These are phyloP conservation scores for Backusella westeae DNA, from an alignment of 192 early-diverging fungal species.

Conservation along the genomic window DNA sequence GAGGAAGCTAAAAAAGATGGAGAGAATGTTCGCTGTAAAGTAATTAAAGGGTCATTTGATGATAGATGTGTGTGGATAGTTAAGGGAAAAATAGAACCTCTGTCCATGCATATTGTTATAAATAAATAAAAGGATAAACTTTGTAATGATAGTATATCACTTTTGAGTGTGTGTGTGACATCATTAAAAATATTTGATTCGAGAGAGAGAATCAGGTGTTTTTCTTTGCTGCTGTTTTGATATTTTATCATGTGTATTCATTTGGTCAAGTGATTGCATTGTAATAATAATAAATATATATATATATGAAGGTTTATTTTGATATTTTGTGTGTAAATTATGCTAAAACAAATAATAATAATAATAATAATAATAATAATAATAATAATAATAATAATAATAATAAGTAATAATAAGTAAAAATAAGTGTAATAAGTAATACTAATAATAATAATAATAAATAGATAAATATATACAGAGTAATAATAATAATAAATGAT, in stretches of 20 bases:
- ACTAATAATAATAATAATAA: not conserved
- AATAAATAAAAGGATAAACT: not conserved
- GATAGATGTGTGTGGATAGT: not conserved
- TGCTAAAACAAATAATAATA: conserved; percentile 1
- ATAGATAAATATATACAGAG: conserved; percentile 3
- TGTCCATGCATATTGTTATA: not conserved
- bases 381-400: not conserved
- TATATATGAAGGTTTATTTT: not conserved
- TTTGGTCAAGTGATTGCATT: not conserved
- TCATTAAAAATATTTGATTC: too few species aligned
- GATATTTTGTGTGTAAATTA: not conserved
- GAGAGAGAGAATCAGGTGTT: not conserved
- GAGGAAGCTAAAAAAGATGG: not conserved
- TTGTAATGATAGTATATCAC: not conserved
- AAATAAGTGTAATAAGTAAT: not conserved
- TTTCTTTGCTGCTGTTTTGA: not conserved
- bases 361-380: not conserved
- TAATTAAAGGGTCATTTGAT: not conserved
- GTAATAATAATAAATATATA: not conserved
- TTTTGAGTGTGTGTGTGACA: too few species aligned
- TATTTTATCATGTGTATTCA: not conserved
- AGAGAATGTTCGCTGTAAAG: not conserved
- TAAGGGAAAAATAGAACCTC: not conserved
- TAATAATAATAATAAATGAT: conserved; percentile 3
- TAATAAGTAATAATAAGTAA: not conserved